Percentiles rank a stretch among this genome's conserved stretches.
Evolutionary conservation across 108 stramenopile genomes (phyloP).

Genomic region (Bacterosira constricta): DNA sequence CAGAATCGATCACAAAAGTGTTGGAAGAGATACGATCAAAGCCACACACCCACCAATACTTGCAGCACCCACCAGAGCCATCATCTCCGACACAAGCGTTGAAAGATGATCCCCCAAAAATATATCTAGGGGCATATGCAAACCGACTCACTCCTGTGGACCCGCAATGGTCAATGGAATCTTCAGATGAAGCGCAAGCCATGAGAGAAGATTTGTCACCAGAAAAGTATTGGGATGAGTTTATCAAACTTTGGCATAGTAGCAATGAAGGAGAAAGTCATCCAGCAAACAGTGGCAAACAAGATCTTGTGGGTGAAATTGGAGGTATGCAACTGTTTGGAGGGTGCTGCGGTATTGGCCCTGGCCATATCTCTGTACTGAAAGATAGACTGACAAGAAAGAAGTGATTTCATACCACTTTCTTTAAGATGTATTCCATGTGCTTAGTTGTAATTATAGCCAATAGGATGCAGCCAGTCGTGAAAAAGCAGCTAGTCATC

Average conservation of each 20-base stretch:
- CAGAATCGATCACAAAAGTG: constrained; percentile 77
- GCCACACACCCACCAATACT: constrained; percentile 21
- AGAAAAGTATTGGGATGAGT: constrained; percentile 63
- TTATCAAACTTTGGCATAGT: constrained; percentile 64
- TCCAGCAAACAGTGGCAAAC: not conserved
- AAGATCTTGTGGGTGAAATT: constrained; percentile 13
- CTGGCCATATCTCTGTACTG: constrained; percentile 59
- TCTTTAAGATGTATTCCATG: not conserved
- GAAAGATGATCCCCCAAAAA: constrained; percentile 1
- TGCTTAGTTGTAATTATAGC: not conserved
- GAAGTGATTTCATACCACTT: not conserved
- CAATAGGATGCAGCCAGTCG: not conserved
- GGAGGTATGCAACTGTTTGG: constrained; percentile 65
- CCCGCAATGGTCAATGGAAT: constrained; percentile 75
- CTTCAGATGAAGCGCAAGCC: constrained; percentile 72
- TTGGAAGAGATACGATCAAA: constrained; percentile 48
- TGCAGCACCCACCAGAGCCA: constrained; percentile 16
- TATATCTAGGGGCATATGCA: constrained; percentile 82
- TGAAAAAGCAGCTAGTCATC: constrained; percentile 21
- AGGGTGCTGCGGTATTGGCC: constrained; percentile 91
- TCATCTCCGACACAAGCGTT: not conserved
- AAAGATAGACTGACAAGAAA: constrained; percentile 7
- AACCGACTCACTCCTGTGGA: constrained; percentile 78
- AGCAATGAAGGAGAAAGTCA: not conserved
- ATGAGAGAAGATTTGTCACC: constrained; percentile 75